Evolutionary conservation across 371 early-diverging fungal species (phyloP), one percentile per base, ranked within the genome.

Genomic region (Circinella minor): DNA sequence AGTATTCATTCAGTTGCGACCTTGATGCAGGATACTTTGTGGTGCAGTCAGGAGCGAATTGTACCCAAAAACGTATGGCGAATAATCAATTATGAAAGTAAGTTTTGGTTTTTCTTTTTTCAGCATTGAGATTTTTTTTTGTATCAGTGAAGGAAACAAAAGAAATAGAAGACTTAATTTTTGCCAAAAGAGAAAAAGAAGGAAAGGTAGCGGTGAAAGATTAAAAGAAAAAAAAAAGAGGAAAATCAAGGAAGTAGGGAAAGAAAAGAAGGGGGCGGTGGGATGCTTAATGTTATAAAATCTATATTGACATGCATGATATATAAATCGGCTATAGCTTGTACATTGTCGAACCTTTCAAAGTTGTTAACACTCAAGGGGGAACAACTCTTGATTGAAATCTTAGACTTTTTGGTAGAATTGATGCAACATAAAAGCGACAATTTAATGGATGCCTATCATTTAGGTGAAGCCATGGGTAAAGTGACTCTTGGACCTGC

Each of bases 1-100:
- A 73, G 74, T 59, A 80, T 84, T 46, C 81, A 84, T 61, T 78
- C 81, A 8, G 81, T 84, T 15, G 84, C 84, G 11, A 81, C 81
- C n/a, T 65, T 84, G 69, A 84, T 84, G 84, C 81, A 78, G 55
- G 81, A 78, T 68, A 77, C 74, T 1, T 70, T 84, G 5, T 81
- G 80, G 81, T 73, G 79, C 38, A 71, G 79, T 59, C 80, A 75
- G 49, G 84, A 83, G 47, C 74, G 81, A 15, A 81, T 84, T 37
- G 73, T 84, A n/a, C 72, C 81, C 27, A 78, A 76, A 61, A 84
- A 74, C 57, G 77, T 74, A 15, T 84, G 81, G 84, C 65, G 77
- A 55, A 69, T 69, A 17, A 84, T 84, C 39, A 81, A 84, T 65
- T 84, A 84, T 64, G 77, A 81, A 49, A 81, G 84, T 81, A 74